A percentile compares a stretch with the other conserved stretches of the same genome.
phyloP scores from a whole-genome alignment of 352 stramenopile genomes.

The Phytopythium sindhum region DNA sequence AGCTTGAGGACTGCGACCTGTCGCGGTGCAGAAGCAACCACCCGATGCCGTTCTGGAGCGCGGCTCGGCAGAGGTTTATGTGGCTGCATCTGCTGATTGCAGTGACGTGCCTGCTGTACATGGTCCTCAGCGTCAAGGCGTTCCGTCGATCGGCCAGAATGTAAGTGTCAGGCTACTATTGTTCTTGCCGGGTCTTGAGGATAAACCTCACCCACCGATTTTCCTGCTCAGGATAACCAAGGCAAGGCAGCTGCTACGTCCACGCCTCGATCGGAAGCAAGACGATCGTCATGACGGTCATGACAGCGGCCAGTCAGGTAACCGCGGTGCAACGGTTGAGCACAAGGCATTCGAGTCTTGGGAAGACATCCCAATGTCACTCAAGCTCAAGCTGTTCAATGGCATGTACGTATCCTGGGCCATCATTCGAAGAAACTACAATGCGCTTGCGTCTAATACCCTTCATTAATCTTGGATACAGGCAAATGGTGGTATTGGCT shows the following conservation, averaged over 20 bases:
- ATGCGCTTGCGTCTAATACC: not conserved
- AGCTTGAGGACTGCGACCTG: slow-evolving; percentile 63
- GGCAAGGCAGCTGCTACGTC: slow-evolving; percentile 13
- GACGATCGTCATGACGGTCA: not conserved
- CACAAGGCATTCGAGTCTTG: slow-evolving; percentile 17
- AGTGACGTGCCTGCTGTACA: slow-evolving; percentile 47
- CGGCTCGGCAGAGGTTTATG: slow-evolving; percentile 58
- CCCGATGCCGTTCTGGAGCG: slow-evolving; percentile 43
- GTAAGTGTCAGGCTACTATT: slow-evolving; percentile 22
- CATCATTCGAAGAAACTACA: not conserved
- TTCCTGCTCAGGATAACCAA: slow-evolving; percentile 8
- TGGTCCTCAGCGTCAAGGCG: slow-evolving; percentile 54
- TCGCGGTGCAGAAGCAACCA: slow-evolving; percentile 36
- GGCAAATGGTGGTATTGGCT: slow-evolving; percentile 51
- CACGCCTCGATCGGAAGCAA: not conserved
- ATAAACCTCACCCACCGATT: not conserved
- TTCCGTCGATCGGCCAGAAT: slow-evolving; percentile 48
- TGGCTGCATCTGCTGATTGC: slow-evolving; percentile 73
- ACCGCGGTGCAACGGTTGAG: not conserved
- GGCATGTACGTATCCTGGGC: slow-evolving; percentile 38
- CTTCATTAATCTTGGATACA: slow-evolving; percentile 11
- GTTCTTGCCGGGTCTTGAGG: not conserved
- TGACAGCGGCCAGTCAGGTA: not conserved
- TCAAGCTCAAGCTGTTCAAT: slow-evolving; percentile 72
- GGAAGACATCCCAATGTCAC: slow-evolving; percentile 32